Evolutionary conservation across 1,139 yeast species (phyloP), one percentile per base, ranked within the genome.

Genomic region (Candida buenavistaensis): DNA sequence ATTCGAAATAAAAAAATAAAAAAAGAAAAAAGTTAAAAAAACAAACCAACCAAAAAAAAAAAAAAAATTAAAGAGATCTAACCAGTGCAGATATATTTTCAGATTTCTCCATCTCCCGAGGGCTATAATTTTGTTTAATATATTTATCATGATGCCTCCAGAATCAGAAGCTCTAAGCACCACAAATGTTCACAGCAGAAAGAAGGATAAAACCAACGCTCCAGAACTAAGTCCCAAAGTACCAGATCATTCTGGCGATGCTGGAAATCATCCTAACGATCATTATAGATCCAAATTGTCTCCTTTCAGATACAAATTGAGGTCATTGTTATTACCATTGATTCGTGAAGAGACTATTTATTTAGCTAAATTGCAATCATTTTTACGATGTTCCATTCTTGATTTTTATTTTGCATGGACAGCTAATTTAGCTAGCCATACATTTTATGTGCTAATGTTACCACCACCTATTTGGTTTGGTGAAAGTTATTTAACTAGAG

Each of bases 381-480:
- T 46, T 14, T 49, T 72, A 14, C 64, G 95, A 37, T 59, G 62
- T 23, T 75, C 80, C 3, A 41, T 62, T 19, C 62, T 82, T 37
- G 97, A 90, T 59, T 55, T 71, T 30, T 92, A 84, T 56, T 92
- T 92, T 59, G 87, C 95, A 10, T 79, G 88, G 70, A 77, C 95
- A 2, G 97, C 98, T 14, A 82, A 85, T 51, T 67, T 92, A 45
- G 98, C 97, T 0, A 78, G 95, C 7, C 98, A 92, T 58, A 88
- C 96, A 0, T 92, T 92, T 55, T 92, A 92, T 56, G 95, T 92
- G 36, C 59, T 90, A 34, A 80, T 87, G 78, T 69, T 92, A 29
- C 98, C 98, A 0, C 56, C 86, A 16, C 87, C 95, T 6, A 72
- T 79, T 28, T 92, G 97, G 97, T 76, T 82, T 46, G 97, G 97